Evolutionary conservation across 2,329 filamentous ascomycete species (phyloP).

Genomic region (Trichoderma sp.): DNA sequence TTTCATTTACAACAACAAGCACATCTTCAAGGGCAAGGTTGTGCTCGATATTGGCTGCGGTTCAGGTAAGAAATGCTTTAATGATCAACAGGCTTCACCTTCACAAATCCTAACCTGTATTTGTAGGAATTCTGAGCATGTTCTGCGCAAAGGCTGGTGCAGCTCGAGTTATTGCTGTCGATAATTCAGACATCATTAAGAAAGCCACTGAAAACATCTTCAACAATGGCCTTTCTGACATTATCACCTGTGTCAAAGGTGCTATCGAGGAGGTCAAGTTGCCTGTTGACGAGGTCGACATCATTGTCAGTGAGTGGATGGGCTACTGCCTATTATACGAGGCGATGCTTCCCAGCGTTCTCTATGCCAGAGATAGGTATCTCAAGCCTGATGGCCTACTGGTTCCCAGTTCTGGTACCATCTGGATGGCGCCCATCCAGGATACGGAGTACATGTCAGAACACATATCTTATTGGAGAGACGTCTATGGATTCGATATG

Average conservation of each 20-base stretch:
- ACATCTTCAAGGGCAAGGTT: slow-evolving; percentile 79
- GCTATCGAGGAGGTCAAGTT: slow-evolving; percentile 83
- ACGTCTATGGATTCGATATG: slow-evolving; percentile 96
- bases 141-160: slow-evolving; percentile 92
- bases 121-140: slow-evolving; percentile 78
- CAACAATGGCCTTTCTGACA: slow-evolving; percentile 70
- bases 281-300: slow-evolving; percentile 78
- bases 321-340: slow-evolving; percentile 91
- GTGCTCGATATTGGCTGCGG: slow-evolving; percentile 91
- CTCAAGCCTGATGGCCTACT: slow-evolving; percentile 76
- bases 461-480: slow-evolving; percentile 80
- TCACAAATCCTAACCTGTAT: neutral
- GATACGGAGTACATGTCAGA: slow-evolving; percentile 76
- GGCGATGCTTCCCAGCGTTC: slow-evolving; percentile 90
- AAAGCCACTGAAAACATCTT: slow-evolving; percentile 83
- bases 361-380: slow-evolving; percentile 85
- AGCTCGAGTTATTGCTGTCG: slow-evolving; percentile 81
- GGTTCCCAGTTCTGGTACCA: slow-evolving; percentile 79
- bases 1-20: slow-evolving; percentile 90
- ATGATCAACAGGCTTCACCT: neutral
- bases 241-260: slow-evolving; percentile 77
- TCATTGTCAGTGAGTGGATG: slow-evolving; percentile 98
- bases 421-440: slow-evolving; percentile 77
- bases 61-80: slow-evolving; percentile 45
- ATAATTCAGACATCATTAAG: slow-evolving; percentile 86